Evolutionary conservation across 768 basidiomycete genomes (phyloP).

Genomic region (Boletus pseudo-olivaceus): DNA sequence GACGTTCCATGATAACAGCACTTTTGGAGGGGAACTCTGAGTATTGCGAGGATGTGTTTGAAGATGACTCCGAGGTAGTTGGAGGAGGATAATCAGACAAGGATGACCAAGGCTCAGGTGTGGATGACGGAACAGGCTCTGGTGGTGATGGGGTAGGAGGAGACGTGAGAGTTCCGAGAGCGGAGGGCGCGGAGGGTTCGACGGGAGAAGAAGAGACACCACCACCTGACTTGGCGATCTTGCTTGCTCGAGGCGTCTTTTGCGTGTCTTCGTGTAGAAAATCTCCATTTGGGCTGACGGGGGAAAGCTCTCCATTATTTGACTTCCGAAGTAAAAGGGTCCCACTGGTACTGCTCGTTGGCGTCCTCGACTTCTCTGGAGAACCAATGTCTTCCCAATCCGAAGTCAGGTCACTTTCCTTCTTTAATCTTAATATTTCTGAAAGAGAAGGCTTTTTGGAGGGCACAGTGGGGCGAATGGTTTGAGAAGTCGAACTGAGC

Average conservation of each 20-base stretch:
- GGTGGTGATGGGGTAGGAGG: constrained; percentile 44
- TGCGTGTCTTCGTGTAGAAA: constrained; percentile 28
- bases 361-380: constrained; percentile 43
- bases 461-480: constrained; percentile 35
- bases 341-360: constrained; percentile 44
- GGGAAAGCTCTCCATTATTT: constrained; percentile 28
- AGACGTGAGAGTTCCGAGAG: constrained; percentile 32
- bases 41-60: constrained; percentile 67
- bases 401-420: constrained; percentile 50
- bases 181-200: constrained; percentile 16
- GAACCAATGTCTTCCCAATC: constrained; percentile 66
- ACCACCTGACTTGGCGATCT: constrained; percentile 30
- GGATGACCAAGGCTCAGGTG: constrained; percentile 77
- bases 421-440: constrained; percentile 56
- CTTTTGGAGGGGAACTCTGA: constrained; percentile 49
- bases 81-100: constrained; percentile 66
- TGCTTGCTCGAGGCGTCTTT: constrained; percentile 35
- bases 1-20: constrained; percentile 56
- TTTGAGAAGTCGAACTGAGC: constrained; percentile 31
- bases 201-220: constrained; percentile 17
- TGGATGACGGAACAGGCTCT: constrained; percentile 59
- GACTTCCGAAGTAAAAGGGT: constrained; percentile 27
- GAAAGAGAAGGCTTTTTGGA: constrained; percentile 65
- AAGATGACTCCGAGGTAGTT: constrained; percentile 73
- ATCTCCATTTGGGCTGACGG: constrained; percentile 27